A percentile compares a stretch with the other conserved stretches of the same genome.
Evolutionary conservation across 768 basidiomycete species (phyloP).

Genomic region (Suillus plorans): DNA sequence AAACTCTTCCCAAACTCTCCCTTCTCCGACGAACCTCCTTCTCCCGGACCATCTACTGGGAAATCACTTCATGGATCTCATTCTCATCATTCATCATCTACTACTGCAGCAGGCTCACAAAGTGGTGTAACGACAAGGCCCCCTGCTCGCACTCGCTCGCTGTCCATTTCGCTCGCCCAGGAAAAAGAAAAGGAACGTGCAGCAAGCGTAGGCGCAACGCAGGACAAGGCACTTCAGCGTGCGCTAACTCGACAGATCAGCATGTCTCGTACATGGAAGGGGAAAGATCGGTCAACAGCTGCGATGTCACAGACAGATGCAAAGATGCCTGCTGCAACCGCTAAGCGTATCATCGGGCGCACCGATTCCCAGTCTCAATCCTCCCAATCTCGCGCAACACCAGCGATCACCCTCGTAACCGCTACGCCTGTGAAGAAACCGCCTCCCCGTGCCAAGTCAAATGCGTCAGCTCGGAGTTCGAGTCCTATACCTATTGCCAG

Average conservation of each 20-base stretch:
- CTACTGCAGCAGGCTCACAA: conserved; percentile 2
- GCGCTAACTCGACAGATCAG: conserved; percentile 70
- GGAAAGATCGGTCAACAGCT: conserved; percentile 24
- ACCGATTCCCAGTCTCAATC: background rate
- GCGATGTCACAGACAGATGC: conserved; percentile 18
- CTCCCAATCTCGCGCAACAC: conserved; percentile 9
- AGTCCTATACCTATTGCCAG: background rate
- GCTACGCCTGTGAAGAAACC: conserved; percentile 50
- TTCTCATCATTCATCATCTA: conserved; percentile 26
- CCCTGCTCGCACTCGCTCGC: conserved; percentile 55
- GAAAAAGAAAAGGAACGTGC: conserved; percentile 47
- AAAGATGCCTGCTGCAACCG: conserved; percentile 15
- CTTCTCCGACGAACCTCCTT: conserved; percentile 45
- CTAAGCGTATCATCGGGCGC: background rate
- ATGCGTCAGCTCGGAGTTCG: conserved; percentile 9
- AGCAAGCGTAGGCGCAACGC: conserved; percentile 34
- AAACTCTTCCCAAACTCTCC: conserved; percentile 70
- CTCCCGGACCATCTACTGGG: conserved; percentile 11
- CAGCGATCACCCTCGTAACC: conserved; percentile 43
- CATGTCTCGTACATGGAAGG: conserved; percentile 73
- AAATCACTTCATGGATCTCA: conserved; percentile 10
- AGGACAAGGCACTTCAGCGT: conserved; percentile 43
- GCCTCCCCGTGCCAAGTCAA: conserved; percentile 15
- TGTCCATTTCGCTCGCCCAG: conserved; percentile 70
- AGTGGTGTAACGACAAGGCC: conserved; percentile 17